Conservation (phyloP, 257 asterid genomes). For the Solanum clarkiae region DNA sequence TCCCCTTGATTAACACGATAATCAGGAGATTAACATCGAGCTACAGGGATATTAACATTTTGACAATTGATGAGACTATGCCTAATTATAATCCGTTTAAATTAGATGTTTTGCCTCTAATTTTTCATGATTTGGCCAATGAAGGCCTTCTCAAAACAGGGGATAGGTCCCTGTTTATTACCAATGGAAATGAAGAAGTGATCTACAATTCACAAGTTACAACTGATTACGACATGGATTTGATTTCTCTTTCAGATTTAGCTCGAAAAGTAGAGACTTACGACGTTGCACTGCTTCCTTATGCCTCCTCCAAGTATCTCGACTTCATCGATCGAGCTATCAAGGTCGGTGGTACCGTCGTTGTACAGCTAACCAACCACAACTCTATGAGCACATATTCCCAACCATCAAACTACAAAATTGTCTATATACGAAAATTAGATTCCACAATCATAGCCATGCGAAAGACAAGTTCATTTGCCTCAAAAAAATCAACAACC, state of each 20-base stretch:
- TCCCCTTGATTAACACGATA: conserved; percentile 4
- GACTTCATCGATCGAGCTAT: conserved; percentile 4
- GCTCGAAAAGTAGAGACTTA: neutral
- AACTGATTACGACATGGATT: neutral
- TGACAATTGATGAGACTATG: neutral
- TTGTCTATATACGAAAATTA: conserved; percentile 13
- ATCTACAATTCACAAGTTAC: neutral
- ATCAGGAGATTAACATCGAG: neutral
- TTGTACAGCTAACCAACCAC: neutral
- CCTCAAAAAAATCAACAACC: neutral
- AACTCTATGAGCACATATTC: neutral
- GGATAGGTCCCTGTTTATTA: conserved; percentile 9
- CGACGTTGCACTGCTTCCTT: conserved; percentile 4
- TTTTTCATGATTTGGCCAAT: conserved; percentile 27
- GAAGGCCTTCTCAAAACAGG: conserved; percentile 31
- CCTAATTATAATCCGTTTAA: neutral
- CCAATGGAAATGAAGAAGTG: neutral
- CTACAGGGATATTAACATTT: neutral
- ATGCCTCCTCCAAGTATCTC: neutral
- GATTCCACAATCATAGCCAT: conserved; percentile 14
- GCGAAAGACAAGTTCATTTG: neutral
- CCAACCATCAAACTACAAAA: conserved; percentile 1
- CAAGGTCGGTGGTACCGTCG: conserved; percentile 14
- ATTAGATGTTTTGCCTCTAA: neutral
- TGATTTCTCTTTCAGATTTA: neutral